Percentiles rank a stretch among this genome's conserved stretches.
Conservation (phyloP, 805 yeast species). For the Sungouiella thailandica region DNA sequence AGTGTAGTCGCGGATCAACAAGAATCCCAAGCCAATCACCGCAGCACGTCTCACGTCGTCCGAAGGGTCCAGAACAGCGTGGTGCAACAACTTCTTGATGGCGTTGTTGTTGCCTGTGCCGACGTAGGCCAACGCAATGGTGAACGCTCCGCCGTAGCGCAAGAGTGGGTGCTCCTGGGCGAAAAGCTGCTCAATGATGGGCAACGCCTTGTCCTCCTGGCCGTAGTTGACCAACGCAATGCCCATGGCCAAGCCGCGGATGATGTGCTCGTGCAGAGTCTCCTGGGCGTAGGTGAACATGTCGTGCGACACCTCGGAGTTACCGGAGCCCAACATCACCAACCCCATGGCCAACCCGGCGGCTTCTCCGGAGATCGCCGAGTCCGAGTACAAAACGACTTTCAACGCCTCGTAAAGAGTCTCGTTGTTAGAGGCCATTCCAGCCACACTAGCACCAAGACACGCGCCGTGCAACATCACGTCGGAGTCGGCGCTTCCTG, state of each 20-base stretch:
- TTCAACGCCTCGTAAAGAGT: slow-evolving; percentile 76
- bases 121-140: slow-evolving; percentile 92
- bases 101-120: slow-evolving; percentile 93
- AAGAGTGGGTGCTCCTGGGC: slow-evolving; percentile 74
- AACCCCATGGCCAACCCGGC: slow-evolving; percentile 96
- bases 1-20: slow-evolving; percentile 82
- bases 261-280: slow-evolving; percentile 92
- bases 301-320: slow-evolving; percentile 61
- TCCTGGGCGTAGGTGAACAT: slow-evolving; percentile 90
- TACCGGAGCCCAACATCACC: slow-evolving; percentile 88
- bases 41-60: slow-evolving; percentile 97
- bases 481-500: slow-evolving; percentile 68
- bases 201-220: slow-evolving; percentile 75
- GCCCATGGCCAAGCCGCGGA: slow-evolving; percentile 89
- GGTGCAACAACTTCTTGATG: slow-evolving; percentile 77
- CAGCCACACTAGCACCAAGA: slow-evolving; percentile 93
- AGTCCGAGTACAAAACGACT: slow-evolving; percentile 80
- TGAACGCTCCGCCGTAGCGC: slow-evolving; percentile 94
- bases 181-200: slow-evolving; percentile 58
- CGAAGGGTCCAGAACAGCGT: slow-evolving; percentile 93
- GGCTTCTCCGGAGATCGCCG: slow-evolving; percentile 93
- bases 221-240: slow-evolving; percentile 84
- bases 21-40: slow-evolving; percentile 86
- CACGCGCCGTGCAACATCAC: slow-evolving; percentile 93
- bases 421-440: slow-evolving; percentile 82